Conservation (phyloP, 495 filamentous ascomycete genomes). For the Neurospora africana region DNA sequence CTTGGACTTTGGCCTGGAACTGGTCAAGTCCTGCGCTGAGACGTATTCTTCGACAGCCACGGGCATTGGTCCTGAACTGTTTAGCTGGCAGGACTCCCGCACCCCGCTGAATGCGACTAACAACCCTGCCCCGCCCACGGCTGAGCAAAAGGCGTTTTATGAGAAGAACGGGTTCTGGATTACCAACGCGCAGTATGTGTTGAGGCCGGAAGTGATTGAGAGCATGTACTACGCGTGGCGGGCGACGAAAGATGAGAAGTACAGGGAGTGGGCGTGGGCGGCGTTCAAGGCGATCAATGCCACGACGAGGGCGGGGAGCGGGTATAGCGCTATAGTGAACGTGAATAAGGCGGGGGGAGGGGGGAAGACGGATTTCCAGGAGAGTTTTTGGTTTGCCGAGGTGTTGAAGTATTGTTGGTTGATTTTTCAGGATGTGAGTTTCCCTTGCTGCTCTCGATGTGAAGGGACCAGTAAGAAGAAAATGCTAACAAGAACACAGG, state of each 20-base stretch:
- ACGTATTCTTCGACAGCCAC: constrained; percentile 62
- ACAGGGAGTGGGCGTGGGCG: constrained; percentile 79
- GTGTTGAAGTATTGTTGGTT: constrained; percentile 79
- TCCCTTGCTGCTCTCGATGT: no score
- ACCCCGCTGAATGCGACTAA: constrained; percentile 26
- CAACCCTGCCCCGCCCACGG: constrained; percentile 30
- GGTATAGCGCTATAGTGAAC: constrained; percentile 54
- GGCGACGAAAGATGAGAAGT: constrained; percentile 59
- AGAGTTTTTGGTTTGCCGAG: constrained; percentile 88
- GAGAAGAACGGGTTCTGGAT: constrained; percentile 63
- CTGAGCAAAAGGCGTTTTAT: constrained; percentile 48
- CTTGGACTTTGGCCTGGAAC: constrained; percentile 61
- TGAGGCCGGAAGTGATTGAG: constrained; percentile 81
- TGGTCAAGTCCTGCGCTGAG: constrained; percentile 63
- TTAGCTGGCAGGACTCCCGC: constrained; percentile 51
- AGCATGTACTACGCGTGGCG: constrained; percentile 83
- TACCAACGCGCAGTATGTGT: constrained; percentile 47
- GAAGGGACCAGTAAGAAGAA: not conserved
- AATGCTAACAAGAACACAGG: not conserved
- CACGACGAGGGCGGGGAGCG: constrained; percentile 52
- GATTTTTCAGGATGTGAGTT: constrained; percentile 30
- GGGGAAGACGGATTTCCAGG: constrained; percentile 56
- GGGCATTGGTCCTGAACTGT: constrained; percentile 69
- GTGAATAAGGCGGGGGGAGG: constrained; percentile 59
- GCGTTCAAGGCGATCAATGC: constrained; percentile 62